phyloP scores from a whole-genome alignment of 352 stramenopile genomes.

The Salisapilia sapeloensis region DNA sequence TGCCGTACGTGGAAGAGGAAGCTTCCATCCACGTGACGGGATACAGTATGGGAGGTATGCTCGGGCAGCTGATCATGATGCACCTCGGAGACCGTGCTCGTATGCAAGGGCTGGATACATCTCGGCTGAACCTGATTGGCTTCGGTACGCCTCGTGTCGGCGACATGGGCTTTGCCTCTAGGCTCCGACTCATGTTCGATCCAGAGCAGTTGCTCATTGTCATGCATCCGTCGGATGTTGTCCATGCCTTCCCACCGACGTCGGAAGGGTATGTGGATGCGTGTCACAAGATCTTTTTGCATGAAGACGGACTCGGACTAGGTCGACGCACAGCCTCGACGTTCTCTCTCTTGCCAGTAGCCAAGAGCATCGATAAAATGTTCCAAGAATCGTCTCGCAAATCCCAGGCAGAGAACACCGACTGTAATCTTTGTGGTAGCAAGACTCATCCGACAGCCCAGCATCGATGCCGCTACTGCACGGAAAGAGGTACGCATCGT shows the following conservation, averaged over 20 bases:
- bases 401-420: conserved; percentile 8
- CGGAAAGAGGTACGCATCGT: conserved; percentile 56
- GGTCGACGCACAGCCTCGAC: conserved; percentile 36
- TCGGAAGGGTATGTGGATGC: conserved; percentile 65
- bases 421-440: conserved; percentile 46
- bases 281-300: conserved; percentile 73
- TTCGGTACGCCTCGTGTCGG: conserved; percentile 69
- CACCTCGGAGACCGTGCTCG: conserved; percentile 60
- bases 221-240: conserved; percentile 68
- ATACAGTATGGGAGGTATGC: conserved; percentile 77
- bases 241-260: conserved; percentile 70
- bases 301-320: conserved; percentile 45
- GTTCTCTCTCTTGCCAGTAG: conserved; percentile 67
- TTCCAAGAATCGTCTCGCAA: conserved; percentile 51
- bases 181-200: conserved; percentile 55
- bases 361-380: conserved; percentile 54
- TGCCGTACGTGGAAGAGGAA: conserved; percentile 56
- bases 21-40: conserved; percentile 64
- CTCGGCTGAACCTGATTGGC: conserved; percentile 71
- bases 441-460: conserved; percentile 45
- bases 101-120: conserved; percentile 50
- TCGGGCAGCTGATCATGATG: conserved; percentile 63
- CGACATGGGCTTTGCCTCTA: conserved; percentile 59
- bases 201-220: conserved; percentile 66
- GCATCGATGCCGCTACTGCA: conserved; percentile 73